Base-by-base conservation (phyloP, 192 early-diverging fungal species). In the Coemansia javaensis region DNA sequence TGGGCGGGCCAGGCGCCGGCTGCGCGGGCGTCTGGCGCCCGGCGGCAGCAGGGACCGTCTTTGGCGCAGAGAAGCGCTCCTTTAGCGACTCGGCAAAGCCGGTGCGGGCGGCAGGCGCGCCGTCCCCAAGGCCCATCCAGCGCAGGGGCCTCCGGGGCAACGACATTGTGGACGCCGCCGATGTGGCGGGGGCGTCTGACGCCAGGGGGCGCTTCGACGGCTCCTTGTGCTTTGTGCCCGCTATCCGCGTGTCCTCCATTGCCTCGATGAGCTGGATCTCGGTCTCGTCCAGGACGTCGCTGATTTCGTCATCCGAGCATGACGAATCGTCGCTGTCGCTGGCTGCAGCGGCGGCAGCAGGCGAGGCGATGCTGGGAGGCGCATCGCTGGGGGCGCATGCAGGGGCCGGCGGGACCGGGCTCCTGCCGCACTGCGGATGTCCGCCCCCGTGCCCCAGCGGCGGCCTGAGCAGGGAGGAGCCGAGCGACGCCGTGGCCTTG, bases 181-280 rank as follows among this genome's bases (percentile, higher is more conserved):
- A 27, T 12, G 32, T 4, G 17, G 32, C 37, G 35, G 28, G n/a
- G n/a, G n/a, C n/a, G n/a, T n/a, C n/a, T n/a, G n/a, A n/a, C n/a
- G n/a, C n/a, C 40, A 14, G 40, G 24, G 18, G 37, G 8, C 41
- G 44, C 44, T n/a, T n/a, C n/a, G n/a, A n/a, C 33, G 32, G 28
- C 28, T 27, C n/a, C 23, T 43, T 61, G 21, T 32, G 13, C 39
- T 53, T 52, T 44, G 57, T 46, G 42, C 41, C 47, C 8, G 55
- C 31, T 24, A 72, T 59, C 24, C 59, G 68, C 23, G 61, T 52
- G 23, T 72, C 68, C 47, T 72, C 68, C 68, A 72, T 72, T 17
- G 68, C 68, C 31, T 72, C 68, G 5, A 72, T 72, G 18, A 72
- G 56, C 61, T 72, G 59, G 4, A 72, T 49, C 49, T 72, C 68